phyloP scores from a whole-genome alignment of 164 flowering plant species.

The grape (Vitis vinifera) region ASM3070453v1 NC_081813.1:7567001-7567500 shows the following conservation, averaged over 20 bases:
- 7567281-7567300: neutral
- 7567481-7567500: slow-evolving; percentile 7
- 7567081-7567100: slow-evolving; percentile 60
- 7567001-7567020: neutral
- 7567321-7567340: too few relatives aligned
- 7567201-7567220: neutral
- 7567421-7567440: slow-evolving; percentile 12
- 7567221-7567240: too few relatives aligned
- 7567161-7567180: neutral
- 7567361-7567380: slow-evolving; percentile 53
- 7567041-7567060: slow-evolving; percentile 82
- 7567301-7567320: too few relatives aligned
- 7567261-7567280: too few relatives aligned
- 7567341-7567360: slow-evolving; percentile 6
- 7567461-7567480: slow-evolving; percentile 24
- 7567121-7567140: slow-evolving; percentile 68
- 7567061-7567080: slow-evolving; percentile 89
- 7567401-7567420: slow-evolving; percentile 22
- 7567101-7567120: slow-evolving; percentile 57
- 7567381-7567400: slow-evolving; percentile 29
- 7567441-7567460: slow-evolving; percentile 4
- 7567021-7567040: slow-evolving; percentile 25
- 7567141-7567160: too few relatives aligned
- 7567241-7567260: too few relatives aligned
- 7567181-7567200: neutral